Evolutionary conservation across 495 filamentous ascomycete genomes (phyloP), one percentile per base, ranked within the genome.

Genomic region (Cladorrhinum samala): DNA sequence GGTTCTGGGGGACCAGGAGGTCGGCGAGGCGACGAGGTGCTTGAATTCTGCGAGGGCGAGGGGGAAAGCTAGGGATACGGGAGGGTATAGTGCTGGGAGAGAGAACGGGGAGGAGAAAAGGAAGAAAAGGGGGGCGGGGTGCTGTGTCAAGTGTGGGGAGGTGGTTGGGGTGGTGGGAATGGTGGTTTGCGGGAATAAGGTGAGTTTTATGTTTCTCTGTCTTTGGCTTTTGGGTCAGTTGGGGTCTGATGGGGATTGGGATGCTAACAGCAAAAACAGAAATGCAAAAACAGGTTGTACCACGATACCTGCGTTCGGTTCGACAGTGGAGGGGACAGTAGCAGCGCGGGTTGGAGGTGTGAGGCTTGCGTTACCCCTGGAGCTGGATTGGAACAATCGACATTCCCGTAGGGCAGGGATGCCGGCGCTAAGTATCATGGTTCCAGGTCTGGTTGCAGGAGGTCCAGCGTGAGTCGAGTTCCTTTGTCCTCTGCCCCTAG

Each of bases 111-210:
- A 56, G 59, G 24, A 8, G 53, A 62, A 57, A 62, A 44, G 16
- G 58, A 63, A 25, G 59, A 54, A 36, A 60, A 64, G 46, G 69
- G 67, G 11, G 69, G 65, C n/a, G n/a, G n/a, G n/a, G 5, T 73
- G 74, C 18, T 75, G 72, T 42, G 55, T 58, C 0, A 53, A 58
- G 3, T 77, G 74, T 49, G 67, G 67, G 1, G 63, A 69, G 51
- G 65, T 67, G 9, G 67, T 75, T 33, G 56, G 70, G 3, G 67
- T 69, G 7, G 59, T 66, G 6, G 55, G 52, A 3, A 61, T 72
- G 52, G 33, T 76, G 47, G 61, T 74, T 23, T 77, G 74, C 56
- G 57, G 61, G 14, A 75, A 75, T 50, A 62, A 70, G 64, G 74
- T 77, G 51, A 55, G 68, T 62, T 17, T 41, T 46, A 27, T 53